Evolutionary conservation across 257 asterid species (phyloP), one percentile per base, ranked within the genome.

Genomic region (Jacaranda mimosifolia): DNA sequence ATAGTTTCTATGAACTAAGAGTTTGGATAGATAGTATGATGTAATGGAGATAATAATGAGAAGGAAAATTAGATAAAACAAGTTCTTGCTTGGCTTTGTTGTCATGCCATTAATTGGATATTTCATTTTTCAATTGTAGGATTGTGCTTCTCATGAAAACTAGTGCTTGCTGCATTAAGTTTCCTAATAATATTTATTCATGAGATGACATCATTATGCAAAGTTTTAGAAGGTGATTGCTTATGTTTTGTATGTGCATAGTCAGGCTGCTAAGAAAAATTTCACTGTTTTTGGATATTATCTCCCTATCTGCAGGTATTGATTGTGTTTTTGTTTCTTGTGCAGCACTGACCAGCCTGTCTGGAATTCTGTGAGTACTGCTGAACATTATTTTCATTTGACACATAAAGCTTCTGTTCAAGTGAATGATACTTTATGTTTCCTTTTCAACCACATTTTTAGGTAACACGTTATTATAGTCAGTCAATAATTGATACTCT

Each of bases 291-390:
- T 52, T 49, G 35, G 74, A 55, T 52, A 8, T 68, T 82, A 15
- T 42, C 18, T 66, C 66, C 49, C 7, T 49, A 68, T 55, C 65
- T 67, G 57, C 39, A 11, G 63, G 45, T 36, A 77, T 49, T 90
- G 73, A 89, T 78, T 19, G 59, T 77, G 68, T 74, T 70, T 79
- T 63, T 69, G 59, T 79, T 68, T 63, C 70, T 79, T 71, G 62
- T 84, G 77, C 97, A 96, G 99, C 52, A 93, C 98, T 10, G 86
- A 89, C 84, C 87, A 77, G 86, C 99, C 99, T 68, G 80, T 81
- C 77, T 96, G 99, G 99, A 93, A 88, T 84, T 85, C 99, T 78
- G 99, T 95, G 85, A 92, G 99, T 95, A 83, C 65, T 46, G 9
- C 66, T 55, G 65, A 77, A 64, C 78, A 75, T 75, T 83, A 79